These are phyloP conservation scores for Diaporthe australafricana DNA, from an alignment of 2,329 filamentous ascomycete genomes.

Conservation along the genomic window DNA sequence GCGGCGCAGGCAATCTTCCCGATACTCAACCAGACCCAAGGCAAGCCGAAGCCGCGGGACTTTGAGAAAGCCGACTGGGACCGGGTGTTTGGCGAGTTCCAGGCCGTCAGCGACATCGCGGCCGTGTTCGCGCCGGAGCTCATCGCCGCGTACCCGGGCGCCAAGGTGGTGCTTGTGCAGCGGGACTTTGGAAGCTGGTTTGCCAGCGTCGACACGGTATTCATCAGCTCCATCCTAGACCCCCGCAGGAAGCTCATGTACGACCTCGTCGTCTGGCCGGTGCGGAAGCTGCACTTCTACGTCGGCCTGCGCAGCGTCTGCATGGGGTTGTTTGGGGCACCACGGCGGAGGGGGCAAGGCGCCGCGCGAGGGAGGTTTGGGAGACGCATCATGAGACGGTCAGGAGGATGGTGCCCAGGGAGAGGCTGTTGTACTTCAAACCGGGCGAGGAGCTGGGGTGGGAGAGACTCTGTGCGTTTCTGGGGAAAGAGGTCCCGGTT, in stretches of 20 bases:
- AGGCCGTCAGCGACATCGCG: slow-evolving; percentile 39
- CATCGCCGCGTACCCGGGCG: slow-evolving; percentile 77
- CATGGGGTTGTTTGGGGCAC: slow-evolving; percentile 75
- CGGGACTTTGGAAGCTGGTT: slow-evolving; percentile 74
- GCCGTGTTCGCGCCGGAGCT: slow-evolving; percentile 72
- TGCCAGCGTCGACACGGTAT: slow-evolving; percentile 66
- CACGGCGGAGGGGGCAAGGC: slow-evolving; percentile 71
- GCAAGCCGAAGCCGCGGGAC: not conserved
- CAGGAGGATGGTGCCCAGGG: slow-evolving; percentile 49
- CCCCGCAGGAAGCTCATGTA: slow-evolving; percentile 4
- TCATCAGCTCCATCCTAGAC: slow-evolving; percentile 39
- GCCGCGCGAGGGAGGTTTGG: slow-evolving; percentile 60
- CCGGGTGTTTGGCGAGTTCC: slow-evolving; percentile 36
- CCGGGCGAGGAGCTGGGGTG: slow-evolving; percentile 8
- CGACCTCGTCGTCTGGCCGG: not conserved
- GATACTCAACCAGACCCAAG: not conserved
- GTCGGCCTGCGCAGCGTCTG: slow-evolving; percentile 71
- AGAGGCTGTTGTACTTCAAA: slow-evolving; percentile 33
- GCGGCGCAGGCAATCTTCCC: slow-evolving; percentile 3
- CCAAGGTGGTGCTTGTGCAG: slow-evolving; percentile 76
- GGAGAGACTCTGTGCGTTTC: slow-evolving; percentile 24
- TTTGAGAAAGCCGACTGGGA: slow-evolving; percentile 73
- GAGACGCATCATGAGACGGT: slow-evolving; percentile 38
- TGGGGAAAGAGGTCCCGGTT: slow-evolving; percentile 5
- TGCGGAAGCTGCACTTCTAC: slow-evolving; percentile 6